phyloP scores from a whole-genome alignment of 208 protist species.

The Vickermania ingenoplastis region DNA sequence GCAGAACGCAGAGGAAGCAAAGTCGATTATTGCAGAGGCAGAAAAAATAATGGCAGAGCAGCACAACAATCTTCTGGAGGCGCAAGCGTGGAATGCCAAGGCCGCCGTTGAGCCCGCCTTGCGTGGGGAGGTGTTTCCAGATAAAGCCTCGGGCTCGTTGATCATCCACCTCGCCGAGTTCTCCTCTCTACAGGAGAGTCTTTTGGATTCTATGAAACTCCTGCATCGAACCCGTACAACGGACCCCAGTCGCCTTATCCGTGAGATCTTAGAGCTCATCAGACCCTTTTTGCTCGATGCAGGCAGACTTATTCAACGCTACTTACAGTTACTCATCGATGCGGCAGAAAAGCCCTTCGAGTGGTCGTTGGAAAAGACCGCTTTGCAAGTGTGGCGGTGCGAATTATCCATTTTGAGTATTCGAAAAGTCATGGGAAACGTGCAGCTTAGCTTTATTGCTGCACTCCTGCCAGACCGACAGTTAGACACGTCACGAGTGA shows the following conservation, averaged over 20 bases:
- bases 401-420: constrained; percentile 35
- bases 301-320: constrained; percentile 25
- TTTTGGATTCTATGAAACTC: constrained; percentile 17
- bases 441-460: constrained; percentile 51
- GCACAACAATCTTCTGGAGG: constrained; percentile 18
- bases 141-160: constrained; percentile 25
- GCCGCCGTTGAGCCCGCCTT: constrained; percentile 28
- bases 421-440: constrained; percentile 42
- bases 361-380: constrained; percentile 33
- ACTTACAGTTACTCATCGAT: constrained; percentile 65
- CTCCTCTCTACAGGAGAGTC: constrained; percentile 34
- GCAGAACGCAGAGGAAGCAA: constrained; percentile 15
- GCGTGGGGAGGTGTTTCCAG: constrained; percentile 29
- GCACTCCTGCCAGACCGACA: constrained; percentile 23
- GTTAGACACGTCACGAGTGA: constrained; percentile 20
- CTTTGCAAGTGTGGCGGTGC: constrained; percentile 25
- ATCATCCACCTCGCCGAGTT: constrained; percentile 28
- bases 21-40: constrained; percentile 12
- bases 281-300: constrained; percentile 37
- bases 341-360: constrained; percentile 30
- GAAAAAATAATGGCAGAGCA: background rate
- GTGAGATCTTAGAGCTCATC: constrained; percentile 34
- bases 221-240: constrained; percentile 32
- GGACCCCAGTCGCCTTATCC: constrained; percentile 18
- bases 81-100: constrained; percentile 14